phyloP scores from a whole-genome alignment of 1,139 yeast species.

The Waltiozyma sp. region DNA sequence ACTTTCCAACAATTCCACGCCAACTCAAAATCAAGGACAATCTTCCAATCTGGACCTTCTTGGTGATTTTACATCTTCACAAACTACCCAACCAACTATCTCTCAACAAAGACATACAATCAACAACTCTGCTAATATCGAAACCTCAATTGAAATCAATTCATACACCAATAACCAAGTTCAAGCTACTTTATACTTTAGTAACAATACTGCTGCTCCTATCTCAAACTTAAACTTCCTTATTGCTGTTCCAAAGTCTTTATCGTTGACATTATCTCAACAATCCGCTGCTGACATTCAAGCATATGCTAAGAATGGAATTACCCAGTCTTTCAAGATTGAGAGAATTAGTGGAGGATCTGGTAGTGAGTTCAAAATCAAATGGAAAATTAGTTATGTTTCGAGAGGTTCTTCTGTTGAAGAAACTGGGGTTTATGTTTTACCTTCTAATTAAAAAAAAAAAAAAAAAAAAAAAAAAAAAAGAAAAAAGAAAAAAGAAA shows the following conservation, averaged over 20 bases:
- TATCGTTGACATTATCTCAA: conserved; percentile 55
- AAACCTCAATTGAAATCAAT: conserved; percentile 39
- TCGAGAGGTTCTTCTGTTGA: conserved; percentile 36
- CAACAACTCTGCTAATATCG: conserved; percentile 37
- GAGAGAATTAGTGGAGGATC: conserved; percentile 32
- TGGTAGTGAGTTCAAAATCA: conserved; percentile 46
- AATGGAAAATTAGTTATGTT: conserved; percentile 66
- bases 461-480: not conserved
- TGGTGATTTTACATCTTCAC: conserved; percentile 25
- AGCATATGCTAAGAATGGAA: conserved; percentile 41
- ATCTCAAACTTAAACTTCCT: conserved; percentile 51
- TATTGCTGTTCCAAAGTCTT: conserved; percentile 74
- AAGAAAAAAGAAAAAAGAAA: no score
- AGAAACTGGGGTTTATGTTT: conserved; percentile 45
- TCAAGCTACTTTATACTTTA: conserved; percentile 34
- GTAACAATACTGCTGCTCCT: conserved; percentile 35
- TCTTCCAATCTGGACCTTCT: conserved; percentile 8
- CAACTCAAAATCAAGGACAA: conserved; percentile 8
- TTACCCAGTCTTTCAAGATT: conserved; percentile 51
- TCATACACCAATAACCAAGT: conserved; percentile 28
- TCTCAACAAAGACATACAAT: conserved; percentile 22
- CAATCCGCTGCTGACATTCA: conserved; percentile 51
- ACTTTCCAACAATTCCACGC: conserved; percentile 14
- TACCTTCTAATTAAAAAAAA: conserved; percentile 18
- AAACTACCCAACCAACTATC: conserved; percentile 19